Evolutionary conservation across 2,329 filamentous ascomycete species (phyloP), one percentile per base, ranked within the genome.

Genomic region (Diaporthe caulivora): DNA sequence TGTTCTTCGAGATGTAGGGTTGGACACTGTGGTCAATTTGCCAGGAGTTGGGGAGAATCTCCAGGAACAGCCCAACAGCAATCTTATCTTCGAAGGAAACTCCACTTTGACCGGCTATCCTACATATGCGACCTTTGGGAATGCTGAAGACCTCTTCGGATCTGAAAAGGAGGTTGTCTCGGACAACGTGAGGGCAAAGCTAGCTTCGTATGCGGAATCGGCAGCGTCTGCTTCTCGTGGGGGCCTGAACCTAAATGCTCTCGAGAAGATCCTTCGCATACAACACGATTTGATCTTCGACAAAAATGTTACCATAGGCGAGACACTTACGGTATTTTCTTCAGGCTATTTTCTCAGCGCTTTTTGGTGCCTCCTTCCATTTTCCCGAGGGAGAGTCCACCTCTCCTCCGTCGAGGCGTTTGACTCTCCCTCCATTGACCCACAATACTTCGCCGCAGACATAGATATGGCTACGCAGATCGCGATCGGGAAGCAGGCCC

Each of bases 261-360:
- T 88, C 40, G 81, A 86, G 72, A 77, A 78, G 18, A 78, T 87
- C 1, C 80, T 89, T 26, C 78, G 78, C 10, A 78, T 86, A 3
- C 86, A 89, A 78, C 81, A 88, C 74, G 82, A 86, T 65, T 79
- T 89, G 13, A 82, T 89, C 21, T 88, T 88, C 78, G 78, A 81
- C 24, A 79, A 82, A 71, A 79, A 82, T 17, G 81, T 87, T 0
- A 85, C 87, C 0, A 79, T 88, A 3, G 84, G 82, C 0, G 88
- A 90, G 77, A 80, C 87, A 1, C 78, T 89, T 58, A 84, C 85
- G 76, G 78, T 80, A 0, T 78, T 80, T 0, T 73, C 76, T 2
- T 76, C 76, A 3, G 80, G 77, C 2, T 77, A 78, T 2, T 76
- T 81, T 3, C 78, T 85, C 21, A 82, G 85, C 0, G 78, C 82